Conservation (phyloP, 139 green algal genomes). For the Micromonas pusilla region DNA sequence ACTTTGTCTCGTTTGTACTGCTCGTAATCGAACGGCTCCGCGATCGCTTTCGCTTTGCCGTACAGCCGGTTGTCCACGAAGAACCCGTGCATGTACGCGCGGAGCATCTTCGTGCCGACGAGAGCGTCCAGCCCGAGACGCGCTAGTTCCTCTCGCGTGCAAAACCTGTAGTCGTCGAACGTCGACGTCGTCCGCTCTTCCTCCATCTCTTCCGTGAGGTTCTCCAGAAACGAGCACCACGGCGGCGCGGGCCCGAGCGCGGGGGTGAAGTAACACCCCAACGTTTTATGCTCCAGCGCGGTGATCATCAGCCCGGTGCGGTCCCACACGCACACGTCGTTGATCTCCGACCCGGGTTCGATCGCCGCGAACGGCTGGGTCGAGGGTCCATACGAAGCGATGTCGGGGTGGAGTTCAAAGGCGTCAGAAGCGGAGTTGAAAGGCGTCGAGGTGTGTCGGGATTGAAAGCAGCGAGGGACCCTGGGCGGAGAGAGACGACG, state of each 20-base stretch:
- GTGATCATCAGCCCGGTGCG: slow-evolving; percentile 51
- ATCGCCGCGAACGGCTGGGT: slow-evolving; percentile 39
- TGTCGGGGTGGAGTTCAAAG: no score
- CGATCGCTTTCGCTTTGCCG: slow-evolving; percentile 54
- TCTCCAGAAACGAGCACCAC: slow-evolving; percentile 95
- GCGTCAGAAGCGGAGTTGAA: no score
- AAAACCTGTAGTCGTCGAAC: slow-evolving; percentile 96
- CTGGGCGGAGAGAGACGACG: no score
- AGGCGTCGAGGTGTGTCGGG: no score
- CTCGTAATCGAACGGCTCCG: slow-evolving; percentile 86
- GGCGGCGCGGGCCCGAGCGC: slow-evolving; percentile 77
- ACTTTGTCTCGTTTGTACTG: slow-evolving; percentile 75
- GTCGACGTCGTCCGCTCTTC: slow-evolving; percentile 62
- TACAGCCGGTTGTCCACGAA: slow-evolving; percentile 93
- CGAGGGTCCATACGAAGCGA: no score
- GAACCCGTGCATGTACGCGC: slow-evolving; percentile 98
- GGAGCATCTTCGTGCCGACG: slow-evolving; percentile 81
- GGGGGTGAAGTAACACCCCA: slow-evolving; percentile 86
- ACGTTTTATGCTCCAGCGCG: slow-evolving; percentile 52
- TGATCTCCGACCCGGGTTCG: slow-evolving; percentile 76
- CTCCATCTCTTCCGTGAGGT: slow-evolving; percentile 94
- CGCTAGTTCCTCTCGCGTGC: slow-evolving; percentile 68
- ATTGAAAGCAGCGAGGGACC: no score
- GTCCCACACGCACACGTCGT: slow-evolving; percentile 53
- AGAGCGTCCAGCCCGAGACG: slow-evolving; percentile 80